Percentiles rank a stretch among this genome's conserved stretches.
Evolutionary conservation across 2,329 filamentous ascomycete genomes (phyloP).

Genomic region (Stagonosporopsis chrysanthemi): DNA sequence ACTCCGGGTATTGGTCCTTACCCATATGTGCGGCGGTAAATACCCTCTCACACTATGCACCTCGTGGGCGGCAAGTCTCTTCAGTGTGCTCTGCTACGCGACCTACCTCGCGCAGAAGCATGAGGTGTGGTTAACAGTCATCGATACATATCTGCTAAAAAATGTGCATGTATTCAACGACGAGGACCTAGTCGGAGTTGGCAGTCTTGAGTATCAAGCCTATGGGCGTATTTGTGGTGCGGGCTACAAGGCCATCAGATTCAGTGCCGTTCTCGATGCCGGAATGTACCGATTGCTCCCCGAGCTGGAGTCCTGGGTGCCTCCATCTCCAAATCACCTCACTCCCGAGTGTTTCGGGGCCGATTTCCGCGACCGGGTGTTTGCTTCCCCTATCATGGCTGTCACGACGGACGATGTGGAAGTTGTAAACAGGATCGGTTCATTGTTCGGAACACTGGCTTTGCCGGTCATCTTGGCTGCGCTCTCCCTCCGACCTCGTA

Average conservation of each 20-base stretch:
- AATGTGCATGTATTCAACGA: conserved; percentile 16
- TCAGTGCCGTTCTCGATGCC: background rate
- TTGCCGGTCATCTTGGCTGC: background rate
- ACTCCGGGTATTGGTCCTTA: too few species aligned
- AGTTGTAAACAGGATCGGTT: background rate
- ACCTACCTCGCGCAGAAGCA: background rate
- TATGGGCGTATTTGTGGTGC: conserved; percentile 9
- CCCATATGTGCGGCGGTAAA: background rate
- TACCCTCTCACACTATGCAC: conserved; percentile 4
- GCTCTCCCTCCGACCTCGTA: background rate
- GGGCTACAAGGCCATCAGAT: conserved; percentile 2
- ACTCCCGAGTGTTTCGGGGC: background rate
- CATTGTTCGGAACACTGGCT: background rate
- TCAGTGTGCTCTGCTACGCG: conserved; percentile 12
- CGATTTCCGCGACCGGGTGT: background rate
- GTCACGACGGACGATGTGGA: background rate
- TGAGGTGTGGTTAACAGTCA: conserved; percentile 6
- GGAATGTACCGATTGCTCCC: background rate
- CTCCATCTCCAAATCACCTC: background rate
- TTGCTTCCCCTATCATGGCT: background rate
- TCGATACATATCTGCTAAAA: conserved; percentile 7
- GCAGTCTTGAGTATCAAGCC: conserved; percentile 7
- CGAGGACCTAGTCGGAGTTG: background rate
- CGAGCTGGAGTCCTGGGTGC: background rate
- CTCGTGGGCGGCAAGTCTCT: conserved; percentile 16